A percentile compares a stretch with the other conserved stretches of the same genome.
These are phyloP conservation scores for Candida orba DNA, from an alignment of 805 yeast species.

Conservation along the genomic window DNA sequence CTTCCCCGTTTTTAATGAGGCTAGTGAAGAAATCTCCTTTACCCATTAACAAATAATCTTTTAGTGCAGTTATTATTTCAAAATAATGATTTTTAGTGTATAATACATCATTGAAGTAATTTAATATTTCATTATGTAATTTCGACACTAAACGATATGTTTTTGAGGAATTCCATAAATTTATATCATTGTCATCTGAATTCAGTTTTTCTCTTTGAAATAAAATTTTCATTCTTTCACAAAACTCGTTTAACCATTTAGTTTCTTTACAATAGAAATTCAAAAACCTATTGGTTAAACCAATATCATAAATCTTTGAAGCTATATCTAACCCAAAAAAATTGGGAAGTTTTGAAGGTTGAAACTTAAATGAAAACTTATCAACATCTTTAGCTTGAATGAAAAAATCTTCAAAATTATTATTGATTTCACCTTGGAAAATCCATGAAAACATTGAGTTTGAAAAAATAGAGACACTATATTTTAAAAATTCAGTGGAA, in stretches of 20 bases:
- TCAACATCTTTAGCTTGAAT: slow-evolving; percentile 2
- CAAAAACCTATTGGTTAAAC: slow-evolving; percentile 62
- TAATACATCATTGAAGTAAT: slow-evolving; percentile 43
- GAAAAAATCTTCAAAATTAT: slow-evolving; percentile 54
- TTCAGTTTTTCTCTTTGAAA: slow-evolving; percentile 6
- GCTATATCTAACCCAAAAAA: slow-evolving; percentile 37
- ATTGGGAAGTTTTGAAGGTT: slow-evolving; percentile 34
- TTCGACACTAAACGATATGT: slow-evolving; percentile 30
- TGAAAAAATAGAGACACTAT: slow-evolving; percentile 51
- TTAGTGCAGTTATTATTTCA: slow-evolving; percentile 53
- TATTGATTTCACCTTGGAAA: slow-evolving; percentile 52
- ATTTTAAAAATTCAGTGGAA: slow-evolving; percentile 36
- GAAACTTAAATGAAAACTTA: slow-evolving; percentile 13
- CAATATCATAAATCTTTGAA: slow-evolving; percentile 52
- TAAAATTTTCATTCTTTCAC: slow-evolving; percentile 19
- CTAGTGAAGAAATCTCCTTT: slow-evolving; percentile 78
- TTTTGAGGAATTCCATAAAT: slow-evolving; percentile 8
- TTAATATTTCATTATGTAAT: slow-evolving; percentile 47
- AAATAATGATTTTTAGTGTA: slow-evolving; percentile 41
- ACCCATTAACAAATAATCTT: slow-evolving; percentile 60
- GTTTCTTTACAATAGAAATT: slow-evolving; percentile 59
- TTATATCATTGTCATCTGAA: slow-evolving; percentile 3
- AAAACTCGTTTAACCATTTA: slow-evolving; percentile 49
- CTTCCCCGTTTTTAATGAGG: slow-evolving; percentile 48
- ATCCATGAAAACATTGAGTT: slow-evolving; percentile 62